Evolutionary conservation across 108 stramenopile species (phyloP).

Genomic region (Parietichytrium sp.): DNA sequence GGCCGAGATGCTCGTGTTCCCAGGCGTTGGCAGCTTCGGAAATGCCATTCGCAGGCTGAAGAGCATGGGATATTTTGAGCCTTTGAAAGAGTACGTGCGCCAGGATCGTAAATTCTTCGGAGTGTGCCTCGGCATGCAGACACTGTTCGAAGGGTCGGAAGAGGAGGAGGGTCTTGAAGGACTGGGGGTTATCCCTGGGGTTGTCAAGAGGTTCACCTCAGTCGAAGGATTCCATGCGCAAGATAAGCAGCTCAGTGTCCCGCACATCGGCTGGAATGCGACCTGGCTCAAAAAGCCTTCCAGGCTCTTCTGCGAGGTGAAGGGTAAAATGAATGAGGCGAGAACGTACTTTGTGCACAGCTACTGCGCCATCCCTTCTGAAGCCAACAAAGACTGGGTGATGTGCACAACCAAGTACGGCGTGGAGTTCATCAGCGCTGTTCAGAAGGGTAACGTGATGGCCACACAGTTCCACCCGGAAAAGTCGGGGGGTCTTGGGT

Average conservation of each 20-base stretch:
- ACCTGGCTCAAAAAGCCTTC: slow-evolving; percentile 71
- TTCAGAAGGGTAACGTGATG: slow-evolving; percentile 83
- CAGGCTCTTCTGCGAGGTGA: slow-evolving; percentile 68
- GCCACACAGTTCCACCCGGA: slow-evolving; percentile 98
- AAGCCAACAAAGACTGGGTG: slow-evolving; percentile 79
- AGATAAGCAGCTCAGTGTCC: slow-evolving; percentile 67
- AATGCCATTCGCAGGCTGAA: slow-evolving; percentile 66
- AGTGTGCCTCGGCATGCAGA: slow-evolving; percentile 98
- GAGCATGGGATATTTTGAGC: slow-evolving; percentile 71
- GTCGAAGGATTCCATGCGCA: background rate
- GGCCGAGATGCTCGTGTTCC: slow-evolving; percentile 87
- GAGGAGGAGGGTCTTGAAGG: slow-evolving; percentile 76
- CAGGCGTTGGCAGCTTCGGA: slow-evolving; percentile 84
- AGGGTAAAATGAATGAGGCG: background rate
- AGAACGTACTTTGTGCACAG: slow-evolving; percentile 93
- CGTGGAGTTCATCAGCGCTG: slow-evolving; percentile 76
- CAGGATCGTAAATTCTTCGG: slow-evolving; percentile 86
- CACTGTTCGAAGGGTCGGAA: slow-evolving; percentile 86
- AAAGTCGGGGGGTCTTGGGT: slow-evolving; percentile 84
- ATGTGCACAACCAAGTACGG: slow-evolving; percentile 82
- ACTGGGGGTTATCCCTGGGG: slow-evolving; percentile 86
- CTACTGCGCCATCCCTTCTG: slow-evolving; percentile 77
- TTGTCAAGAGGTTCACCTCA: slow-evolving; percentile 73
- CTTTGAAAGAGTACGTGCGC: slow-evolving; percentile 64
- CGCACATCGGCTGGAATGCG: slow-evolving; percentile 98